These are phyloP conservation scores for Petunia hybrid DNA, from an alignment of 305 asterid species.

Conservation along the genomic window DNA sequence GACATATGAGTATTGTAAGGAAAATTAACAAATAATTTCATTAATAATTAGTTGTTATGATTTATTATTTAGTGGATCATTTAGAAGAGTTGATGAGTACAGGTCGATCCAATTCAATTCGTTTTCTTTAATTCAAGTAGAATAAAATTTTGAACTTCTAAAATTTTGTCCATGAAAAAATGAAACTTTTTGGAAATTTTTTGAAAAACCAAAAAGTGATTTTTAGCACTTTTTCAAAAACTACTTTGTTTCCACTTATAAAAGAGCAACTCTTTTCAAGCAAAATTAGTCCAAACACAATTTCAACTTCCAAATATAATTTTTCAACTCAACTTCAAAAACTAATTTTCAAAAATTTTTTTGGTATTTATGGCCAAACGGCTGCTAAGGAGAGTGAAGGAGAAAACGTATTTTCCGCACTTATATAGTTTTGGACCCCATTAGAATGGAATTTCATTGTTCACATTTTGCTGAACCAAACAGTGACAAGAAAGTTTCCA, in stretches of 20 bases:
- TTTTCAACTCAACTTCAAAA: too few relatives aligned
- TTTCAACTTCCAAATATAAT: too few relatives aligned
- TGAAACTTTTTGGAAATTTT: too few relatives aligned
- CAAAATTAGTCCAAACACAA: too few relatives aligned
- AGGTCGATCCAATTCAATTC: neutral
- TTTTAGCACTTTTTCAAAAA: too few relatives aligned
- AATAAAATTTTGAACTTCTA: neutral
- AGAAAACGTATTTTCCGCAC: neutral
- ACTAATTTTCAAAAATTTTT: too few relatives aligned
- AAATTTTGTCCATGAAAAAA: neutral
- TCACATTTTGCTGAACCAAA: constrained; percentile 11
- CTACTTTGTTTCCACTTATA: too few relatives aligned
- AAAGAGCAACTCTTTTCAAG: too few relatives aligned
- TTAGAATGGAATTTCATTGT: neutral
- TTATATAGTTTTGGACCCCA: neutral
- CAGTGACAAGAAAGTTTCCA: neutral
- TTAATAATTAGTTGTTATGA: neutral
- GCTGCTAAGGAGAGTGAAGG: neutral
- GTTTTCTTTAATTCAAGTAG: neutral
- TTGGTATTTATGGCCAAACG: too few relatives aligned
- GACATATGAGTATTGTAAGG: neutral
- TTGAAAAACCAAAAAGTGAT: too few relatives aligned
- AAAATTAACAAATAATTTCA: neutral
- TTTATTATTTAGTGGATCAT: neutral
- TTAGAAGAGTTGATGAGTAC: neutral